These are phyloP conservation scores for Aspergillus sclerotiicarbonarius DNA, from an alignment of 495 filamentous ascomycete genomes.

Conservation along the genomic window DNA sequence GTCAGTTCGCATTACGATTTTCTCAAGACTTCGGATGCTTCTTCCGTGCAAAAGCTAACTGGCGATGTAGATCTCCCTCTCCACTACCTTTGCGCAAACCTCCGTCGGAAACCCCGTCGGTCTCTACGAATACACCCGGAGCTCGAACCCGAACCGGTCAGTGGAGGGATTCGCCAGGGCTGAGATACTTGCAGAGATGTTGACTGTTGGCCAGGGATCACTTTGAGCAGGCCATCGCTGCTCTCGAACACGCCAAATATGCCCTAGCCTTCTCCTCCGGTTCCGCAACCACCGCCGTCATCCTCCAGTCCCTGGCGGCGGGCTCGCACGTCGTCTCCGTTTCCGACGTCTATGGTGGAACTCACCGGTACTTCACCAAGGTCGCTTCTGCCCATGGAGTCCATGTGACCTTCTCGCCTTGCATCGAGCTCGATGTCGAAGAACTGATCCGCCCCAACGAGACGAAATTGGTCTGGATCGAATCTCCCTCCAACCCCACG, in stretches of 20 bases:
- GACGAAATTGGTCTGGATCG: conserved; percentile 97
- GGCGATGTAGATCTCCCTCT: conserved; percentile 74
- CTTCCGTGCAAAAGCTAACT: conserved; percentile 15
- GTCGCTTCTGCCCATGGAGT: conserved; percentile 94
- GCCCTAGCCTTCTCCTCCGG: conserved; percentile 95
- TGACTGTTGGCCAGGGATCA: conserved; percentile 58
- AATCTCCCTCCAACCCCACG: conserved; percentile 92
- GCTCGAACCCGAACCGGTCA: conserved; percentile 85
- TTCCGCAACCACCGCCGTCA: conserved; percentile 87
- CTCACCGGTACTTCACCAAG: conserved; percentile 98
- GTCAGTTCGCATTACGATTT: conserved; percentile 36
- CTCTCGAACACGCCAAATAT: conserved; percentile 87
- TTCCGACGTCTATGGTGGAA: conserved; percentile 96
- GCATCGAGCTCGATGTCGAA: conserved; percentile 82
- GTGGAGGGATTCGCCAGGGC: background rate
- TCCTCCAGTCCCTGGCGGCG: conserved; percentile 87
- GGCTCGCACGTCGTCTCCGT: conserved; percentile 95
- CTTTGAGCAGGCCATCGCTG: conserved; percentile 88
- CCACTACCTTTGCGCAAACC: conserved; percentile 88
- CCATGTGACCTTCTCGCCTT: conserved; percentile 86
- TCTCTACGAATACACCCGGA: conserved; percentile 84
- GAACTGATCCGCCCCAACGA: conserved; percentile 74
- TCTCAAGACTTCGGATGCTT: background rate
- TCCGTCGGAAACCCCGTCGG: conserved; percentile 83
- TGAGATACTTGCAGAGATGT: background rate